A percentile compares a stretch with the other conserved stretches of the same genome.
Conservation (phyloP, 495 filamentous ascomycete species). For the Amniculicola lignicola region DNA sequence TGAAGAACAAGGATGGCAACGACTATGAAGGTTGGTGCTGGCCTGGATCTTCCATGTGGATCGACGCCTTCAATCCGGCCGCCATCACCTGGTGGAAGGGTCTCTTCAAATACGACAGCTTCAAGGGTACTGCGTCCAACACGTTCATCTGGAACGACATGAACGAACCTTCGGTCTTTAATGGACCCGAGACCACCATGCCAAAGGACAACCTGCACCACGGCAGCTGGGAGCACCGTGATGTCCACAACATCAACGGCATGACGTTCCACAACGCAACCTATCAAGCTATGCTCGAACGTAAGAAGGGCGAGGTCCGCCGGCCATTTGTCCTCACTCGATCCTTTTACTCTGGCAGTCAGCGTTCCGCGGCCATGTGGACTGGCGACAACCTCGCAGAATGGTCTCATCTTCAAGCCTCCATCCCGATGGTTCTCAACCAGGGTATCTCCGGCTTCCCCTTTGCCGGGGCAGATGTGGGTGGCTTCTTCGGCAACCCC, state of each 20-base stretch:
- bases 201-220: constrained; percentile 94
- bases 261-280: constrained; percentile 93
- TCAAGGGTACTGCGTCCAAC: constrained; percentile 78
- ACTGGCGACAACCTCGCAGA: constrained; percentile 93
- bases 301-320: constrained; percentile 73
- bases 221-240: constrained; percentile 92
- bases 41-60: constrained; percentile 94
- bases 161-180: constrained; percentile 99
- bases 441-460: constrained; percentile 91
- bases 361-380: constrained; percentile 93
- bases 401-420: constrained; percentile 83
- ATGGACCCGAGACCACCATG: constrained; percentile 95
- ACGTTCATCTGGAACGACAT: constrained; percentile 98
- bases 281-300: constrained; percentile 72
- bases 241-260: constrained; percentile 92
- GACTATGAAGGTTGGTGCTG: constrained; percentile 97
- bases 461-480: constrained; percentile 92
- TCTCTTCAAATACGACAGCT: constrained; percentile 81
- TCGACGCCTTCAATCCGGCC: constrained; percentile 89
- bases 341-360: constrained; percentile 83
- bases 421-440: constrained; percentile 88
- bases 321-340: constrained; percentile 91
- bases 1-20: constrained; percentile 84
- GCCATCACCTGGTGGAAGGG: constrained; percentile 83
- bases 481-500: constrained; percentile 97